A percentile compares a stretch with the other conserved stretches of the same genome.
Evolutionary conservation across 2,329 filamentous ascomycete genomes (phyloP).

Genomic region (Achaetomium macrosporum): DNA sequence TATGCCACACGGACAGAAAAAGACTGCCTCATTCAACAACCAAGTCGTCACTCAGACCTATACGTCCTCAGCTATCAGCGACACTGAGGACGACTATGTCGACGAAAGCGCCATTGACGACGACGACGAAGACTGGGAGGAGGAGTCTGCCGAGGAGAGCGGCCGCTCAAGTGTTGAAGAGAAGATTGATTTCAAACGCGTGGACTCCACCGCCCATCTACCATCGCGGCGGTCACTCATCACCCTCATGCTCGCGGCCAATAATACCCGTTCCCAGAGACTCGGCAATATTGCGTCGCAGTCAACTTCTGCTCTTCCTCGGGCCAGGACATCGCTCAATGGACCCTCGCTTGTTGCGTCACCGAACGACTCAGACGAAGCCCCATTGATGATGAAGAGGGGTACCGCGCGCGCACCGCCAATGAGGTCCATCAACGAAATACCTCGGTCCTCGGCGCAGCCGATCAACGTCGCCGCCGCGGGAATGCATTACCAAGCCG

Average conservation of each 20-base stretch:
- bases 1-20: constrained; percentile 50
- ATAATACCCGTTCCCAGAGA: constrained; percentile 65
- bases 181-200: constrained; percentile 76
- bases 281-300: constrained; percentile 64
- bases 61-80: constrained; percentile 43
- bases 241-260: constrained; percentile 78
- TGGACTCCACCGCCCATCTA: constrained; percentile 80
- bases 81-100: constrained; percentile 57
- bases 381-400: constrained; percentile 59
- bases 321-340: constrained; percentile 48
- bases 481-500: constrained; percentile 60
- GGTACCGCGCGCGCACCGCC: constrained; percentile 44
- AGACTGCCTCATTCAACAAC: constrained; percentile 76
- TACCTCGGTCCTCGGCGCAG: constrained; percentile 62
- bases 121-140: constrained; percentile 62
- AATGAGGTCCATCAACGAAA: constrained; percentile 52
- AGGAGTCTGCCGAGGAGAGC: constrained; percentile 71
- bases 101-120: constrained; percentile 41
- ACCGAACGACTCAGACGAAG: constrained; percentile 56
- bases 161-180: constrained; percentile 78
- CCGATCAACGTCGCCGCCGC: constrained; percentile 71
- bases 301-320: constrained; percentile 62
- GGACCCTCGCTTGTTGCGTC: constrained; percentile 42
- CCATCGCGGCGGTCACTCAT: constrained; percentile 83
- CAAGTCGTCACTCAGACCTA: constrained; percentile 65